A percentile compares a stretch with the other conserved stretches of the same genome.
Evolutionary conservation across 2,329 filamentous ascomycete species (phyloP).

Genomic region (Penicillium rolfsii): DNA sequence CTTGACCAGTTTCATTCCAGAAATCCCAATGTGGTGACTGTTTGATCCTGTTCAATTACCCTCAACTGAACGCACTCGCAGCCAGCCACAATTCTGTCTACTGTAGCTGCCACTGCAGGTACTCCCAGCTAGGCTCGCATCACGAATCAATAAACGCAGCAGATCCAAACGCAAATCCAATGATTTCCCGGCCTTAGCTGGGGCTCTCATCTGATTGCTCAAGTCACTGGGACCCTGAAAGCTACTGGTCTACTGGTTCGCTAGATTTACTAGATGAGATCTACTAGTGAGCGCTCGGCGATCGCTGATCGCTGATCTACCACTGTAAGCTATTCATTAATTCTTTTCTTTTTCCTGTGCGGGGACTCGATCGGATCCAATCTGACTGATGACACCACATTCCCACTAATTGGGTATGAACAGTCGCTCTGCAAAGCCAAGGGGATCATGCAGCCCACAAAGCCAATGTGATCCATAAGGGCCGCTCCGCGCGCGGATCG

Average conservation of each 20-base stretch:
- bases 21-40: not conserved
- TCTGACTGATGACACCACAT: constrained; percentile 12
- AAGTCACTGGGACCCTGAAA: constrained; percentile 10
- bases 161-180: constrained; percentile 15
- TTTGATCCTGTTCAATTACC: not conserved
- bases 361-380: constrained; percentile 4
- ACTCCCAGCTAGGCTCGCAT: constrained; percentile 15
- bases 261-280: not conserved
- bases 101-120: constrained; percentile 26
- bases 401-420: not conserved
- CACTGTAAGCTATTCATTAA: not conserved
- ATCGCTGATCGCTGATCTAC: constrained; percentile 15
- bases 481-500: constrained; percentile 10
- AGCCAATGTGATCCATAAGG: constrained; percentile 29
- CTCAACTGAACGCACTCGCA: constrained; percentile 14
- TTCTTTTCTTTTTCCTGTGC: not conserved
- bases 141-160: constrained; percentile 23
- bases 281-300: constrained; percentile 11
- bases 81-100: constrained; percentile 23
- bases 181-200: not conserved
- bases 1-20: not conserved
- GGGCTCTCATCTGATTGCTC: constrained; percentile 22
- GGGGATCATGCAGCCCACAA: constrained; percentile 20
- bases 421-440: constrained; percentile 11
- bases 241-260: not conserved